Evolutionary conservation across 202 grass and related monocot species (phyloP).

Genomic region (Panicum virgatum): DNA sequence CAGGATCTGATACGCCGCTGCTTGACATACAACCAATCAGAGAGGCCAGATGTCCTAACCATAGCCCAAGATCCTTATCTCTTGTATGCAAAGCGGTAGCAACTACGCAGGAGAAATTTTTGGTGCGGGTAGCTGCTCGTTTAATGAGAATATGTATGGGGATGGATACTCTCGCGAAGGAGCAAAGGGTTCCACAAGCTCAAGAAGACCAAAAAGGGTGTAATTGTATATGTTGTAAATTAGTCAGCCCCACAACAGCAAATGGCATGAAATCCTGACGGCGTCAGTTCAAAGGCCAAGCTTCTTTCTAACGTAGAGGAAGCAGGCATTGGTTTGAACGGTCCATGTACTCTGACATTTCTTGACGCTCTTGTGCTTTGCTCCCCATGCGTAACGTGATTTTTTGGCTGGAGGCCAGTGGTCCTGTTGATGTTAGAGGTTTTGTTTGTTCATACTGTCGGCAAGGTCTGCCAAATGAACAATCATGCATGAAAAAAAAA

Average conservation of each 20-base stretch:
- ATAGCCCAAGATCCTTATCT: constrained; percentile 94
- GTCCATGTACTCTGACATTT: constrained; percentile 10
- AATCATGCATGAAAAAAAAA: background rate
- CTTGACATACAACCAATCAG: constrained; percentile 94
- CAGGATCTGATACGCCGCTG: constrained; percentile 92
- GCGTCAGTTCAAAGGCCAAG: constrained; percentile 34
- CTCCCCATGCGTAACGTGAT: background rate
- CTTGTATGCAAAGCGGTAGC: constrained; percentile 87
- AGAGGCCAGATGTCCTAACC: constrained; percentile 90
- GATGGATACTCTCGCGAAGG: constrained; percentile 17
- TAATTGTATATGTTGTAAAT: constrained; percentile 82
- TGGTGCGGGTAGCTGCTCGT: background rate
- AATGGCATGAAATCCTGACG: background rate
- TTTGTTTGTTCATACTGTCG: constrained; percentile 22
- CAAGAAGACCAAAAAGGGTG: constrained; percentile 46
- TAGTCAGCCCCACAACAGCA: constrained; percentile 26
- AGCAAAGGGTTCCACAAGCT: constrained; percentile 26
- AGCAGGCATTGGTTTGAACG: constrained; percentile 17
- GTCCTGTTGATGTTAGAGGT: background rate
- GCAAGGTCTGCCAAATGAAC: constrained; percentile 2
- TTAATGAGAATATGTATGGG: constrained; percentile 27
- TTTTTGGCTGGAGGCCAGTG: constrained; percentile 6
- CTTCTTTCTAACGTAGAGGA: constrained; percentile 38
- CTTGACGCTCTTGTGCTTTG: constrained; percentile 12
- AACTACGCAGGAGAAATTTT: constrained; percentile 13